Evolutionary conservation across 805 yeast genomes (phyloP).

Genomic region (Kuraishia ogatae): DNA sequence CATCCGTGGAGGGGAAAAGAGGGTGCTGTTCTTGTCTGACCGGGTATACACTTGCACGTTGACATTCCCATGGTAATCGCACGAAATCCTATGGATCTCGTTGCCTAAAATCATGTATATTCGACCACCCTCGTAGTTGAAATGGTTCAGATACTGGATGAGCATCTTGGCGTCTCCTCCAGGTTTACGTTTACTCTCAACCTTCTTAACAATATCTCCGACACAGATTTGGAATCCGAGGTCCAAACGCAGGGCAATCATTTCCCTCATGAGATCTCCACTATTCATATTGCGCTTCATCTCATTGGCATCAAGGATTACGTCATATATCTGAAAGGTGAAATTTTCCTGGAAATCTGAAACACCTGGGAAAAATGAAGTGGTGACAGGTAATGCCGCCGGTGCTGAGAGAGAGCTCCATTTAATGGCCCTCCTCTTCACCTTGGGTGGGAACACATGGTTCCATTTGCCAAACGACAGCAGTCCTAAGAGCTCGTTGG

Average conservation of each 20-base stretch:
- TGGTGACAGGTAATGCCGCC: conserved; percentile 80
- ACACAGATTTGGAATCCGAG: conserved; percentile 88
- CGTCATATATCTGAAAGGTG: conserved; percentile 77
- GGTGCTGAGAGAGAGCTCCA: conserved; percentile 95
- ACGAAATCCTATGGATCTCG: conserved; percentile 77
- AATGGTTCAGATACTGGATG: conserved; percentile 45
- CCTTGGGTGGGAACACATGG: conserved; percentile 73
- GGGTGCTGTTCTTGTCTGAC: conserved; percentile 18
- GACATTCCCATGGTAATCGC: conserved; percentile 63
- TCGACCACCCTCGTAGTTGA: conserved; percentile 43
- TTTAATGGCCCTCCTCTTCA: conserved; percentile 60
- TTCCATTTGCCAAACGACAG: conserved; percentile 83
- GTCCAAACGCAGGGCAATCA: conserved; percentile 75
- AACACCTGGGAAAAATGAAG: conserved; percentile 66
- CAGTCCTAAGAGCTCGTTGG: conserved; percentile 43
- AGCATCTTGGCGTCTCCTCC: conserved; percentile 47
- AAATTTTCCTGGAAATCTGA: conserved; percentile 64
- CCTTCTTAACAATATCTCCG: conserved; percentile 55
- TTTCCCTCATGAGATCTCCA: conserved; percentile 67
- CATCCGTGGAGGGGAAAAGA: conserved; percentile 15
- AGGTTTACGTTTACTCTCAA: conserved; percentile 54
- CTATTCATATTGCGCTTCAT: conserved; percentile 42
- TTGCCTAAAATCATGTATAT: conserved; percentile 72
- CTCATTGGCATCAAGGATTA: conserved; percentile 52
- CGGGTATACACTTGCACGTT: conserved; percentile 64